Evolutionary conservation across 352 stramenopile species (phyloP).

Genomic region (Phytophthora crassamura): DNA sequence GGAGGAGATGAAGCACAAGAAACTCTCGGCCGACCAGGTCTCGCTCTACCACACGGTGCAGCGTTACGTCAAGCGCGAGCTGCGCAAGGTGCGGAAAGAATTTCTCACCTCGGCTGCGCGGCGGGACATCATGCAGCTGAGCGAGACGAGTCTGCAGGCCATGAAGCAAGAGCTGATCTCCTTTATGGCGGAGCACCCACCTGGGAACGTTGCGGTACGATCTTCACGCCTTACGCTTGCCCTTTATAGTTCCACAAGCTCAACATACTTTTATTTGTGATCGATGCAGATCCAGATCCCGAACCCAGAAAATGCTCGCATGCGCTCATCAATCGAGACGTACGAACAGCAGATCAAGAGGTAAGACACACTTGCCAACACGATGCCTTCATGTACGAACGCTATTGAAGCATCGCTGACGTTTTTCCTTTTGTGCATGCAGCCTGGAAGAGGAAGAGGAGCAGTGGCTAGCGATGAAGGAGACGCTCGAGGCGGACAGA

Average conservation of each 20-base stretch:
- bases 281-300: slow-evolving; percentile 43
- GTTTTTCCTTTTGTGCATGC: not conserved
- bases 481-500: slow-evolving; percentile 40
- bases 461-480: slow-evolving; percentile 59
- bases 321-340: slow-evolving; percentile 57
- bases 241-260: not conserved
- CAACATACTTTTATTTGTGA: too few species aligned
- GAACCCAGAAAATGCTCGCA: slow-evolving; percentile 72
- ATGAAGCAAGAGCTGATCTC: slow-evolving; percentile 69
- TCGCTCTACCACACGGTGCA: slow-evolving; percentile 68
- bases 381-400: too few species aligned
- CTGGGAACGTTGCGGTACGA: slow-evolving; percentile 54
- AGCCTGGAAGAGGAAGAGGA: slow-evolving; percentile 62
- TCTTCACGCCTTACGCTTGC: not conserved
- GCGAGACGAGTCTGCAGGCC: slow-evolving; percentile 68
- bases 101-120: slow-evolving; percentile 65
- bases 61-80: slow-evolving; percentile 62
- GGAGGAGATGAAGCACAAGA: slow-evolving; percentile 47
- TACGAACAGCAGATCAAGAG: slow-evolving; percentile 51
- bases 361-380: too few species aligned
- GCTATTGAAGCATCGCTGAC: slow-evolving; percentile 1
- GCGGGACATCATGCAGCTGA: slow-evolving; percentile 71
- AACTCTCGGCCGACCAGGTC: slow-evolving; percentile 59
- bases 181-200: slow-evolving; percentile 61
- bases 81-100: slow-evolving; percentile 73